Percentiles rank a stretch among this genome's conserved stretches.
Evolutionary conservation across 2,329 filamentous ascomycete species (phyloP).

Genomic region (Verticillium dahliae): DNA sequence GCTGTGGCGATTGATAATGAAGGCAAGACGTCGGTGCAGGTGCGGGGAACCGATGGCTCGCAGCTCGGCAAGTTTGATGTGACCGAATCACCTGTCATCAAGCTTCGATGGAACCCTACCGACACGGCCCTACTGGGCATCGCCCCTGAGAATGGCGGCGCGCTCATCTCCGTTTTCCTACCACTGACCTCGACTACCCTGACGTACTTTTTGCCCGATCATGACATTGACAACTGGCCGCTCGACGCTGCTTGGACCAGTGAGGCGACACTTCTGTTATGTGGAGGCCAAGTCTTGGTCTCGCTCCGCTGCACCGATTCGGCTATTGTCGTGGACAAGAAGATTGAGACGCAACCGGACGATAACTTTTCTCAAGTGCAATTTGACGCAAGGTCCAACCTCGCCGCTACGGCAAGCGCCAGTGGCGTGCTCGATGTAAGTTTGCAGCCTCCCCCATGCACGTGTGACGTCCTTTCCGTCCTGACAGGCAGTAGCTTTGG

Average conservation of each 20-base stretch:
- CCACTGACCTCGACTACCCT: conserved; percentile 19
- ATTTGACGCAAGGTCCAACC: conserved; percentile 45
- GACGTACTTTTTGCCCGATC: conserved; percentile 37
- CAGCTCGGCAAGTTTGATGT: conserved; percentile 47
- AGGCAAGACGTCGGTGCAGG: conserved; percentile 44
- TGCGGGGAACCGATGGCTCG: conserved; percentile 49
- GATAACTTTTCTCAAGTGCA: conserved; percentile 49
- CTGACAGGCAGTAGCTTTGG: conserved; percentile 37
- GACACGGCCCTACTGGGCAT: conserved; percentile 50
- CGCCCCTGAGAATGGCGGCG: conserved; percentile 46
- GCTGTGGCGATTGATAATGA: conserved; percentile 52
- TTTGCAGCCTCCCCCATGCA: neutral
- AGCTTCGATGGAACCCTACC: conserved; percentile 53
- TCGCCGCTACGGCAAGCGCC: conserved; percentile 54
- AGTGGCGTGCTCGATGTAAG: conserved; percentile 56
- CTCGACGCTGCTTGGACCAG: conserved; percentile 56
- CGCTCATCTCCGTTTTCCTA: conserved; percentile 50
- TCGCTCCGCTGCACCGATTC: conserved; percentile 40
- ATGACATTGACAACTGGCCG: conserved; percentile 43
- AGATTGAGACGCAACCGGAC: conserved; percentile 46
- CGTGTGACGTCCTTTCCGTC: neutral
- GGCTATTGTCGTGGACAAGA: conserved; percentile 37
- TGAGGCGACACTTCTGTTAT: conserved; percentile 51
- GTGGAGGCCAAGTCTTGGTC: conserved; percentile 48
- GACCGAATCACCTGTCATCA: conserved; percentile 54